These are phyloP conservation scores for Paramecium octaurelia DNA, from an alignment of 73 alveolate species.

Conservation along the genomic window DNA sequence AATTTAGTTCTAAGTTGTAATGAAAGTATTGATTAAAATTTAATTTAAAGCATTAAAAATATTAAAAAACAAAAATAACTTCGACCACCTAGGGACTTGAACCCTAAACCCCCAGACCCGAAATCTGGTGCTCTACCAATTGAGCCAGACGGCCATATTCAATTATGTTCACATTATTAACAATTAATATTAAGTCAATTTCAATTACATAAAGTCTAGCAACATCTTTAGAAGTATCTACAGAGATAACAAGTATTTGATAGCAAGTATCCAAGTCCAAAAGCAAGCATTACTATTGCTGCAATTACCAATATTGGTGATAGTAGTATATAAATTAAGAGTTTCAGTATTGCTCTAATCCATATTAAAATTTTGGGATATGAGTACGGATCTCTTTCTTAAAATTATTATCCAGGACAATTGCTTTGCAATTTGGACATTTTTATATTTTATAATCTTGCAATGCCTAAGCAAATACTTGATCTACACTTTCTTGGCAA, in stretches of 20 bases:
- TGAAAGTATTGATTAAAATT: not conserved
- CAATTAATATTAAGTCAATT: not conserved
- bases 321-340: not conserved
- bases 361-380: not conserved
- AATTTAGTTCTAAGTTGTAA: not conserved
- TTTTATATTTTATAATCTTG: slow-evolving; percentile 71
- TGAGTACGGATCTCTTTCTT: slow-evolving; percentile 19
- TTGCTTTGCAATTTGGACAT: slow-evolving; percentile 95
- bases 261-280: slow-evolving; percentile 40
- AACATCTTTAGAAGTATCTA: not conserved
- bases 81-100: slow-evolving; percentile 70
- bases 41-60: not conserved
- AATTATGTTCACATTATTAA: not conserved
- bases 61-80: slow-evolving; percentile 1
- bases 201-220: not conserved
- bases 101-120: slow-evolving; percentile 71
- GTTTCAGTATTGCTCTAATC: not conserved
- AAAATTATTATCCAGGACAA: slow-evolving; percentile 35
- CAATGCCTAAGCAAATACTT: slow-evolving; percentile 13
- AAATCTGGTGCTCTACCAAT: slow-evolving; percentile 67
- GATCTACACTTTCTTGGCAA: slow-evolving; percentile 10
- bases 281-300: slow-evolving; percentile 39
- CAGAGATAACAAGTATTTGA: slow-evolving; percentile 40
- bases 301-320: slow-evolving; percentile 12
- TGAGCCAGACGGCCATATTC: slow-evolving; percentile 62